Evolutionary conservation across 2,329 filamentous ascomycete species (phyloP).

Genomic region (Zasmidium citrigriseum): DNA sequence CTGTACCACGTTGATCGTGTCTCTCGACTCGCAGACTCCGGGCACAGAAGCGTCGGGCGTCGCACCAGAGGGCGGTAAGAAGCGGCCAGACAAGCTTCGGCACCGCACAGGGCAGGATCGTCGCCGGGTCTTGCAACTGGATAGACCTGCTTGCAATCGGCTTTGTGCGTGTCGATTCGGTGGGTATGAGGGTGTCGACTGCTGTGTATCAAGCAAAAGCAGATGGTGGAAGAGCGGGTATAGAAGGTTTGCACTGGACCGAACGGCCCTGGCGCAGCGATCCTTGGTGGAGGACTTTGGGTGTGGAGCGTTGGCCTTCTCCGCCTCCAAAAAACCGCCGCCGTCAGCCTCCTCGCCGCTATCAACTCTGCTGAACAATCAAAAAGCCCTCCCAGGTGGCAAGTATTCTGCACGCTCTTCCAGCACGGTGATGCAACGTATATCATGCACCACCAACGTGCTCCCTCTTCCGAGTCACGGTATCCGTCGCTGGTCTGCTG

Average conservation of each 20-base stretch:
- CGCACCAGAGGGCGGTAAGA: not conserved
- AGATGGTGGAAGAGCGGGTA: not conserved
- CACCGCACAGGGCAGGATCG: not conserved
- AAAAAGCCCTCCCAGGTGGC: not conserved
- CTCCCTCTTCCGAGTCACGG: not conserved
- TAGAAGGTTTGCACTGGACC: not conserved
- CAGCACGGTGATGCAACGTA: not conserved
- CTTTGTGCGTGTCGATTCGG: not conserved
- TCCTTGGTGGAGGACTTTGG: not conserved
- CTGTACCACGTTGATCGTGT: not conserved
- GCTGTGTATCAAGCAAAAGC: not conserved
- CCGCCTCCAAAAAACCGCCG: not conserved
- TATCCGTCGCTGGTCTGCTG: not conserved
- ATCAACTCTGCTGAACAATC: not conserved
- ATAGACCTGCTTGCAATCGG: not conserved
- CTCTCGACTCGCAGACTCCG: too few relatives aligned
- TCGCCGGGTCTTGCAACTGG: not conserved
- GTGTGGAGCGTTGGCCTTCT: not conserved
- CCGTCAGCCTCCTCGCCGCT: not conserved
- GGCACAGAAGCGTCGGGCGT: not conserved
- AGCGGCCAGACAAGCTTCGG: not conserved
- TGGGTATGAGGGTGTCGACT: not conserved
- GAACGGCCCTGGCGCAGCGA: not conserved
- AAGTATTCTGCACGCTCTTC: not conserved
- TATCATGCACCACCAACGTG: not conserved